These are phyloP conservation scores for Colletotrichum aenigma DNA, from an alignment of 2,329 filamentous ascomycete genomes.

Conservation along the genomic window DNA sequence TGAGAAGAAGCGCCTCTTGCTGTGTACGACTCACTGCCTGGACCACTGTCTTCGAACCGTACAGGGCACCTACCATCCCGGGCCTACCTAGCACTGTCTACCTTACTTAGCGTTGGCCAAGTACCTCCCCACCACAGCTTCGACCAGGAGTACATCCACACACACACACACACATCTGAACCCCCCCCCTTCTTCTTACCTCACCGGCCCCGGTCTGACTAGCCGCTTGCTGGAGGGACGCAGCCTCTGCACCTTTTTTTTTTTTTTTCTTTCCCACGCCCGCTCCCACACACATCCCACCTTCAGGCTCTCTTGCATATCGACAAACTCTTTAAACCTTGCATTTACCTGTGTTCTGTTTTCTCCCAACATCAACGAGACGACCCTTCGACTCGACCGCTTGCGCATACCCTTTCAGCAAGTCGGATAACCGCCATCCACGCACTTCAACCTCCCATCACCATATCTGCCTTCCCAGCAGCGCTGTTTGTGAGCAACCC, in stretches of 20 bases:
- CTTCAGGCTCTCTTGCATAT: constrained; percentile 18
- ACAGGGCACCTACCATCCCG: neutral
- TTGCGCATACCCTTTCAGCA: constrained; percentile 13
- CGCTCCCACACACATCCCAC: constrained; percentile 12
- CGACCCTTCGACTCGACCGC: constrained; percentile 14
- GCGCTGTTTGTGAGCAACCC: constrained; percentile 17
- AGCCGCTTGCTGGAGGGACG: neutral
- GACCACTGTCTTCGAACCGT: neutral
- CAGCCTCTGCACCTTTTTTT: constrained; percentile 18
- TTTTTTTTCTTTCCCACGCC: constrained; percentile 14
- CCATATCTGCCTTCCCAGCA: neutral
- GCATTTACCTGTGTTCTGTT: constrained; percentile 7
- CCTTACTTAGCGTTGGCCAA: neutral
- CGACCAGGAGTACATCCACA: neutral
- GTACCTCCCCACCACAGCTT: neutral
- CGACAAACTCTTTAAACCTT: constrained; percentile 19
- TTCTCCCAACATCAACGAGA: constrained; percentile 7
- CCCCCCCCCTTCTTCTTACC: neutral
- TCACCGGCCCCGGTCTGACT: constrained; percentile 1
- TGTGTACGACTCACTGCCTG: neutral
- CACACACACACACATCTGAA: neutral
- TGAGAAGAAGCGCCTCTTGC: neutral
- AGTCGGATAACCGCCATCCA: constrained; percentile 10
- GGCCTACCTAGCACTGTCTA: neutral
- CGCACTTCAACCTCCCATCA: neutral